A percentile compares a stretch with the other conserved stretches of the same genome.
Evolutionary conservation across 352 stramenopile genomes (phyloP).

Genomic region (Pythium brachiatum): DNA sequence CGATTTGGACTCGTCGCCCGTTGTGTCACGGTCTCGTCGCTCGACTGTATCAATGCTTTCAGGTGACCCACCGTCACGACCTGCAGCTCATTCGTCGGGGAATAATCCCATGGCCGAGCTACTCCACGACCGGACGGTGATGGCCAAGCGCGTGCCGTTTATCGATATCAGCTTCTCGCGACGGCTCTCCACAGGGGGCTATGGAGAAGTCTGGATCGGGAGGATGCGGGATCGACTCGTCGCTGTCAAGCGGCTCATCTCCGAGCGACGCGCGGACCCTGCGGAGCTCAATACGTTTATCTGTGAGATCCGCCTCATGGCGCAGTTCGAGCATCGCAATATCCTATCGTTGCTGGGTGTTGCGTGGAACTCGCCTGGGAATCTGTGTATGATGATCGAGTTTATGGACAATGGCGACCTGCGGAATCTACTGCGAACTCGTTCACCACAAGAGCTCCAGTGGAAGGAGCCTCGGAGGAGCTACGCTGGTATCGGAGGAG

Average conservation of each 20-base stretch:
- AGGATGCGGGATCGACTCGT: constrained; percentile 34
- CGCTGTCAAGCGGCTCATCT: constrained; percentile 45
- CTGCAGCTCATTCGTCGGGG: not conserved
- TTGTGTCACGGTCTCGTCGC: not conserved
- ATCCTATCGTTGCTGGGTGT: constrained; percentile 41
- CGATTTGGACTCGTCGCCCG: not conserved
- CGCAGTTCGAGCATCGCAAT: constrained; percentile 34
- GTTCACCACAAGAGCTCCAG: constrained; percentile 3
- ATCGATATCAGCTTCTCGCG: constrained; percentile 34
- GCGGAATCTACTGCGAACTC: constrained; percentile 13
- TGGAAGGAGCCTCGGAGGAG: constrained; percentile 4
- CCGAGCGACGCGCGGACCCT: constrained; percentile 10
- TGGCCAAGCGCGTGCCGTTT: constrained; percentile 34
- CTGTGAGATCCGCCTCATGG: constrained; percentile 41
- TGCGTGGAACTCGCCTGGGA: constrained; percentile 28
- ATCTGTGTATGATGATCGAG: constrained; percentile 31
- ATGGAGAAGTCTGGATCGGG: constrained; percentile 49
- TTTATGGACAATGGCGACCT: constrained; percentile 31
- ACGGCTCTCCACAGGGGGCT: constrained; percentile 42
- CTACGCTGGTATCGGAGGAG: not conserved
- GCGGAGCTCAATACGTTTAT: constrained; percentile 20
- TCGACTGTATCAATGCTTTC: not conserved
- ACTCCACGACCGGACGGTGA: constrained; percentile 26
- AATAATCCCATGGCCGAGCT: constrained; percentile 27
- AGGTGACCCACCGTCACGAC: not conserved